These are phyloP conservation scores for Candida andamanensis DNA, from an alignment of 805 yeast species.

Conservation along the genomic window DNA sequence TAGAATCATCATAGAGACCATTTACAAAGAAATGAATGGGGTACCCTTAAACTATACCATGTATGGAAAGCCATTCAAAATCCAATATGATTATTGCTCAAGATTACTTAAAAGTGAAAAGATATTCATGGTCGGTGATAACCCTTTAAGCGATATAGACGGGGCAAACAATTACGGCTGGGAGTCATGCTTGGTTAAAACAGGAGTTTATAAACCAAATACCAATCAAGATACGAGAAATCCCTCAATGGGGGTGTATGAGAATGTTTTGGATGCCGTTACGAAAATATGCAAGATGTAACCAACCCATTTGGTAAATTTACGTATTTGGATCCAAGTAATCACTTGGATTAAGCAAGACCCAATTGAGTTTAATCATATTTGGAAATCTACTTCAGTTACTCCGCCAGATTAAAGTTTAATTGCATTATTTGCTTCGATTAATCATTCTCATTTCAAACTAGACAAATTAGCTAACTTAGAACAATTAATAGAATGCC, in stretches of 20 bases:
- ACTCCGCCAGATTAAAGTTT: too few species aligned
- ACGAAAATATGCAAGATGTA: too few species aligned
- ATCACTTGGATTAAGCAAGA: too few species aligned
- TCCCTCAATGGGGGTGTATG: conserved; percentile 48
- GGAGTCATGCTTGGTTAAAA: conserved; percentile 76
- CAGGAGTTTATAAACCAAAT: conserved; percentile 86
- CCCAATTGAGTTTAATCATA: too few species aligned
- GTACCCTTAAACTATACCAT: conserved; percentile 47
- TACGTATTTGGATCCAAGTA: too few species aligned
- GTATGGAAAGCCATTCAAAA: conserved; percentile 75
- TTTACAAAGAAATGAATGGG: conserved; percentile 52
- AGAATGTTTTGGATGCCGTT: conserved; percentile 46
- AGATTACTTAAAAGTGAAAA: conserved; percentile 52
- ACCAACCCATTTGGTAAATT: too few species aligned
- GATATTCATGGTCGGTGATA: conserved; percentile 97
- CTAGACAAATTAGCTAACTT: too few species aligned
- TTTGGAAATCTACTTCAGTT: too few species aligned
- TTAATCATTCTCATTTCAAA: too few species aligned
- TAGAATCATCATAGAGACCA: conserved; percentile 53
- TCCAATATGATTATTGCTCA: conserved; percentile 80
- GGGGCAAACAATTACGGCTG: conserved; percentile 90
- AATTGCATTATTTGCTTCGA: too few species aligned
- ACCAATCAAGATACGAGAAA: conserved; percentile 39
- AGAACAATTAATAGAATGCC: too few species aligned
- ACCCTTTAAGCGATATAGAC: conserved; percentile 85